Base-by-base conservation (phyloP, 2,329 filamentous ascomycete genomes). In the Xylaria multiplex region DNA sequence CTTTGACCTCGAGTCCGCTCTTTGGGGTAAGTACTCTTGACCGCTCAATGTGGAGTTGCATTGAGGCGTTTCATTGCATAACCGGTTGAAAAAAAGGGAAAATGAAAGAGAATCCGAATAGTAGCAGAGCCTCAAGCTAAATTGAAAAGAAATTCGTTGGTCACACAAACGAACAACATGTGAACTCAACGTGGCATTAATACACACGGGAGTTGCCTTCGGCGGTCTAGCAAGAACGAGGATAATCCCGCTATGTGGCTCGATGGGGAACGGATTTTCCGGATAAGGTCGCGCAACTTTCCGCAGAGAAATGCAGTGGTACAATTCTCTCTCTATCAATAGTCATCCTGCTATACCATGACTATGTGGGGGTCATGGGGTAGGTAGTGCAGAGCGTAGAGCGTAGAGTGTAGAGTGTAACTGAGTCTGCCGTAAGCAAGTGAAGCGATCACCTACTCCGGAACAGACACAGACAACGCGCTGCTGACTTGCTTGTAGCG, bases 1-100 rank as follows among this genome's bases (percentile, higher is more conserved):
- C 7, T 30, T 49, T 27, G 16, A 22, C 24, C 14, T 43, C 66
- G 16, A 19, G 30, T 62, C 67, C 64, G 65, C 64, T 61, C 16
- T 64, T 69, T 69, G 67, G 67, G 61, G 67, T 69, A 69, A 43
- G 27, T 37, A 46, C 22, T 30, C 43, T 56, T 64, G 58, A 69
- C 67, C 64, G 67, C 67, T 24, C 19, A 42, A 49, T 27, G 42
- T 42, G 32, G 43, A 65, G 67, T 67, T 63, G 42, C 64, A 67
- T 62, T 43, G 54, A 46, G 19, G 24, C 48, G 62, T 59, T n/a
- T 37, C 67, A 50, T 57, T 62, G 37, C 59, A 53, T 59, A 37
- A 35, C 19, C 37, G 19, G 42, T 46, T 42, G 19, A 14, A 54
- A 32, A 27, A 43, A 14, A 35, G 9, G 62, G 27, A 30, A 48